Conservation (phyloP, 192 early-diverging fungal genomes). For the Coemansia sp. region DNA sequence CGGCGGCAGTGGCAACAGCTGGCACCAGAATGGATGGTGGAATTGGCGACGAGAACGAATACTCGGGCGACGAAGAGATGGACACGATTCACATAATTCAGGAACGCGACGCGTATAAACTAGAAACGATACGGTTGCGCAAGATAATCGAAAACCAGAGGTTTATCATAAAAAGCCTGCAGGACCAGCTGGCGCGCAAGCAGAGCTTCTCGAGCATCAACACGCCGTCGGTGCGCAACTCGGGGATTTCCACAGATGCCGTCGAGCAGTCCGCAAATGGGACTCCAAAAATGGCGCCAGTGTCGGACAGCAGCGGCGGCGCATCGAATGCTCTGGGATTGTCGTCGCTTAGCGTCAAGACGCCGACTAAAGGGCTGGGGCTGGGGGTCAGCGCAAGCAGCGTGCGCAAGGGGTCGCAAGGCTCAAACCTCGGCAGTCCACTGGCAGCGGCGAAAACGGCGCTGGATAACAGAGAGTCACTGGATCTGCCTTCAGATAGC, state of each 20-base stretch:
- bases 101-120: conserved; percentile 68
- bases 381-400: conserved; percentile 9
- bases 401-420: conserved; percentile 29
- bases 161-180: conserved; percentile 80
- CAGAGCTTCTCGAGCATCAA: conserved; percentile 29
- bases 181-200: conserved; percentile 57
- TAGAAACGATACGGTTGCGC: conserved; percentile 86
- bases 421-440: conserved; percentile 15
- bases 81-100: conserved; percentile 49
- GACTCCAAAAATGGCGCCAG: neutral
- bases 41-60: conserved; percentile 6
- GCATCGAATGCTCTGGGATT: conserved; percentile 23
- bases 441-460: neutral
- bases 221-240: conserved; percentile 22
- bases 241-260: conserved; percentile 19
- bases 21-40: no score
- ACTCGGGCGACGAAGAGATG: conserved; percentile 14
- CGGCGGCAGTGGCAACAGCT: no score
- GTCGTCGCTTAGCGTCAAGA: conserved; percentile 24
- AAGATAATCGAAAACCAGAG: conserved; percentile 90
- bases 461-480: neutral
- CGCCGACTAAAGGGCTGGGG: neutral
- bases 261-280: neutral
- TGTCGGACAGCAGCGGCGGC: neutral
- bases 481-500: neutral